These are phyloP conservation scores for Kuraishia hungarica DNA, from an alignment of 805 yeast species.

Conservation along the genomic window DNA sequence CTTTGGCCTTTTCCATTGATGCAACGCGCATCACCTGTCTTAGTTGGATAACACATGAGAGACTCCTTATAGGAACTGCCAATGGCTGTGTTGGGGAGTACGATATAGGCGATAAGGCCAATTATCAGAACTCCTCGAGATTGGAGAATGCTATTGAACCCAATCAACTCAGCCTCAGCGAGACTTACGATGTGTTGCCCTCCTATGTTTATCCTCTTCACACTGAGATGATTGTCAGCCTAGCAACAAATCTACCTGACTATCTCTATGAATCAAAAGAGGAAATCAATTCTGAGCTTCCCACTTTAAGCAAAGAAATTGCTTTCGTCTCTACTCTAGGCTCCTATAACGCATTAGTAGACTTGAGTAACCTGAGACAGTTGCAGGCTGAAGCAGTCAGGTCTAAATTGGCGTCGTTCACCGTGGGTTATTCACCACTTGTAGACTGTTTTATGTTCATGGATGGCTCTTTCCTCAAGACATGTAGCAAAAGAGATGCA, in stretches of 20 bases:
- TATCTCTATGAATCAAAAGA: conserved; percentile 5
- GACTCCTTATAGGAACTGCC: conserved; percentile 16
- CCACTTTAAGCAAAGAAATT: conserved; percentile 1
- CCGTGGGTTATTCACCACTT: conserved; percentile 10
- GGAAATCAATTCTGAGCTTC: too few relatives aligned
- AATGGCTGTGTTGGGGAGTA: conserved; percentile 20
- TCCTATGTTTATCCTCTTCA: conserved; percentile 15
- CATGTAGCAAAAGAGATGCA: conserved; percentile 13
- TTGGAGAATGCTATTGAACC: not conserved
- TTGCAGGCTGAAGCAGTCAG: conserved; percentile 9
- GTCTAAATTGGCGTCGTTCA: conserved; percentile 6
- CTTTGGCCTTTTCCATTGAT: conserved; percentile 12
- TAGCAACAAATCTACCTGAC: conserved; percentile 15
- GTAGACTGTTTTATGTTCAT: conserved; percentile 13
- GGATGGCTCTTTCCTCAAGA: conserved; percentile 11
- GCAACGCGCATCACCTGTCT: conserved; percentile 13
- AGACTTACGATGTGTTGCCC: conserved; percentile 9
- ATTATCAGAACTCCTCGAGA: not conserved
- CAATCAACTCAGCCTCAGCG: not conserved
- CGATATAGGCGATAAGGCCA: conserved; percentile 8
- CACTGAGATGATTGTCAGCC: conserved; percentile 12
- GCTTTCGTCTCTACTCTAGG: conserved; percentile 12
- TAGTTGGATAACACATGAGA: conserved; percentile 19
- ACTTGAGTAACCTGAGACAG: conserved; percentile 10
- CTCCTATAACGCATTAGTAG: conserved; percentile 10